Conservation (phyloP, 345 rosid genomes). For the Aegle marmelos region DNA sequence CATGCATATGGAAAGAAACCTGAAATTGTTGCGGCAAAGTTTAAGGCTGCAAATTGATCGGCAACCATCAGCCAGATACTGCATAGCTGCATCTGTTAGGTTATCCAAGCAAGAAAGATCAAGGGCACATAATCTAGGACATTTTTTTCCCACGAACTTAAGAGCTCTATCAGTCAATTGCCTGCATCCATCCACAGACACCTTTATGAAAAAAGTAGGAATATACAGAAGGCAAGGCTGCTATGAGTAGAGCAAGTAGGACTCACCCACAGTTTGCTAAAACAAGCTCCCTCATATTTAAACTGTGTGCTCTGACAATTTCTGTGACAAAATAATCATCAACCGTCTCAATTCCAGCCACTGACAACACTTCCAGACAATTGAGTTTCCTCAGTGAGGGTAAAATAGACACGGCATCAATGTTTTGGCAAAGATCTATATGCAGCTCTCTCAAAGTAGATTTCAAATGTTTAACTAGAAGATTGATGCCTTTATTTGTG, state of each 20-base stretch:
- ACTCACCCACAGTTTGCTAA: slow-evolving; percentile 25
- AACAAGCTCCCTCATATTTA: slow-evolving; percentile 39
- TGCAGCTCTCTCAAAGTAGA: slow-evolving; percentile 44
- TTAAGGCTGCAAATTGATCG: slow-evolving; percentile 27
- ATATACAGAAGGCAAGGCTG: not conserved
- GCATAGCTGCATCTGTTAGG: slow-evolving; percentile 37
- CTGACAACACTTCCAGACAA: slow-evolving; percentile 37
- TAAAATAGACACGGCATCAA: slow-evolving; percentile 28
- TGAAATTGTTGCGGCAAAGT: slow-evolving; percentile 33
- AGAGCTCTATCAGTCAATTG: slow-evolving; percentile 38
- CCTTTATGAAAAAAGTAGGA: not conserved
- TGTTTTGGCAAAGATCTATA: slow-evolving; percentile 43
- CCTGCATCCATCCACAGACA: slow-evolving; percentile 32
- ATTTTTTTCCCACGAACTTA: slow-evolving; percentile 27
- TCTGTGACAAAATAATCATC: slow-evolving; percentile 24
- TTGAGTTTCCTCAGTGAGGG: slow-evolving; percentile 29
- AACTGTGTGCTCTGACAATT: slow-evolving; percentile 24
- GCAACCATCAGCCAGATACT: slow-evolving; percentile 46
- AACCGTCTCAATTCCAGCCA: slow-evolving; percentile 34
- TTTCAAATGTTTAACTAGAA: slow-evolving; percentile 22
- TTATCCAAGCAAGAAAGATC: slow-evolving; percentile 38
- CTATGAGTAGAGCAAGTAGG: not conserved
- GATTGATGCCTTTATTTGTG: slow-evolving; percentile 27
- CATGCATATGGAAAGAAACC: slow-evolving; percentile 10
- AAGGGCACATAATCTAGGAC: slow-evolving; percentile 34